phyloP scores from a whole-genome alignment of 495 filamentous ascomycete species.

The Cladorrhinum samala region DNA sequence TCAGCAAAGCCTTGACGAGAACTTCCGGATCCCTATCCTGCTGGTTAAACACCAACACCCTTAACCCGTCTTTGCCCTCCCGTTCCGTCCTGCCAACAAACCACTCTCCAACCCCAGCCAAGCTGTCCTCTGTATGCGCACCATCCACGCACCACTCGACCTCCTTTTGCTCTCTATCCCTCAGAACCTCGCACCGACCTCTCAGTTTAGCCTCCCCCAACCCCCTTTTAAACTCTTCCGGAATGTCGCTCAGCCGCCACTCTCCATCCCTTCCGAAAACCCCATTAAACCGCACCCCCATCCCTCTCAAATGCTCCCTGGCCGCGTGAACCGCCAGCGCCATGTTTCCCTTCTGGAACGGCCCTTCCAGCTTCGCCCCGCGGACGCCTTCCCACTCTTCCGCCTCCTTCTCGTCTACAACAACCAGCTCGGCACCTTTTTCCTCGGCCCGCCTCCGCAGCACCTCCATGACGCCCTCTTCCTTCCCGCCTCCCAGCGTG shows the following conservation, averaged over 20 bases:
- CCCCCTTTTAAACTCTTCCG: slow-evolving; percentile 58
- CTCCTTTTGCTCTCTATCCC: slow-evolving; percentile 35
- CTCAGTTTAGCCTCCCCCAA: slow-evolving; percentile 59
- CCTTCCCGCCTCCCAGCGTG: slow-evolving; percentile 57
- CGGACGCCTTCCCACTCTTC: slow-evolving; percentile 57
- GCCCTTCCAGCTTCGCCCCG: slow-evolving; percentile 62
- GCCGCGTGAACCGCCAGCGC: slow-evolving; percentile 74
- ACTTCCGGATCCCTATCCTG: slow-evolving; percentile 68
- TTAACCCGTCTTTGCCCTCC: slow-evolving; percentile 10
- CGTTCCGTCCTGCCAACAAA: slow-evolving; percentile 50
- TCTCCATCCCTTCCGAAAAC: slow-evolving; percentile 29
- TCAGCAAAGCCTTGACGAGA: slow-evolving; percentile 48
- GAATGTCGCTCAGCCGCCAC: slow-evolving; percentile 35
- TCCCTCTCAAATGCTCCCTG: slow-evolving; percentile 47
- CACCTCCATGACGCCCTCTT: slow-evolving; percentile 58
- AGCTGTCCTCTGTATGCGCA: slow-evolving; percentile 81
- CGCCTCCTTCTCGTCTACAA: slow-evolving; percentile 61
- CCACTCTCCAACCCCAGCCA: slow-evolving; percentile 66
- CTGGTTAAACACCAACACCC: slow-evolving; percentile 86
- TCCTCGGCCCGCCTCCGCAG: slow-evolving; percentile 65
- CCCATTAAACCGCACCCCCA: slow-evolving; percentile 50
- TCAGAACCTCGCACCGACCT: slow-evolving; percentile 69
- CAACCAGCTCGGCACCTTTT: slow-evolving; percentile 51
- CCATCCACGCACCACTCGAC: slow-evolving; percentile 83
- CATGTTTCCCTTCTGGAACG: slow-evolving; percentile 85